Percentiles rank a stretch among this genome's conserved stretches.
phyloP scores from a whole-genome alignment of 1,284 basidiomycete species.

The Rhodotorula glutinis region DNA sequence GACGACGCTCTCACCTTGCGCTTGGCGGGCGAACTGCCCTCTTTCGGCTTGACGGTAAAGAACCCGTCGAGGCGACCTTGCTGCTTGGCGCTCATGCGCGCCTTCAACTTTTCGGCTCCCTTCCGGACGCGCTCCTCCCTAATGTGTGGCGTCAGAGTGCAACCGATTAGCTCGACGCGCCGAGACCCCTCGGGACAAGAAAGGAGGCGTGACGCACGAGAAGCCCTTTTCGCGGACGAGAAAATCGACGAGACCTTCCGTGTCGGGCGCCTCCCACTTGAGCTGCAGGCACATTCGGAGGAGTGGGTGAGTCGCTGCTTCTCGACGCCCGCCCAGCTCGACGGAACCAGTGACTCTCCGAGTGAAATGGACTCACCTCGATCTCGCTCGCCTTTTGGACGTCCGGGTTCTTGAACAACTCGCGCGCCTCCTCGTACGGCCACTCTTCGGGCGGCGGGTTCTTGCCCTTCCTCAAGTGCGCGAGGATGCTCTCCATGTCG shows the following conservation, averaged over 20 bases:
- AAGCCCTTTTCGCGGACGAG: constrained; percentile 94
- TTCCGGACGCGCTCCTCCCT: constrained; percentile 96
- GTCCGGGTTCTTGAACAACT: constrained; percentile 83
- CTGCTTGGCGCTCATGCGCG: constrained; percentile 84
- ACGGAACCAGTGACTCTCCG: too few species aligned
- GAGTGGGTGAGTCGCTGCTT: too few species aligned
- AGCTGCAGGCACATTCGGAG: too few species aligned
- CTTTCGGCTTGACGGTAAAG: constrained; percentile 56
- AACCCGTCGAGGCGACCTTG: constrained; percentile 96
- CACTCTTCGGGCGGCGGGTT: constrained; percentile 73
- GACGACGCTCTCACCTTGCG: constrained; percentile 13
- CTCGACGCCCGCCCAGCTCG: too few species aligned
- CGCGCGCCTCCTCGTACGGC: constrained; percentile 94
- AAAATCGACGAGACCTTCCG: constrained; percentile 92
- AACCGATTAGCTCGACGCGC: too few species aligned
- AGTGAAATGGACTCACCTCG: constrained; percentile 60
- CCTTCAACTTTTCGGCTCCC: constrained; percentile 87
- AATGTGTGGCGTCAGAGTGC: not conserved
- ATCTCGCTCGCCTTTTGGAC: constrained; percentile 80
- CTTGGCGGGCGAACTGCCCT: constrained; percentile 11
- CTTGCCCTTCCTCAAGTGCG: constrained; percentile 59
- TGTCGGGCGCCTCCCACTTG: constrained; percentile 90
- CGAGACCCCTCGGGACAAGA: too few species aligned
- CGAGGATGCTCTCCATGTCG: constrained; percentile 74
- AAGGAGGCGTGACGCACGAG: constrained; percentile 61